These are phyloP conservation scores for Combretum micranthum DNA, from an alignment of 345 rosid genomes.

Conservation along the genomic window DNA sequence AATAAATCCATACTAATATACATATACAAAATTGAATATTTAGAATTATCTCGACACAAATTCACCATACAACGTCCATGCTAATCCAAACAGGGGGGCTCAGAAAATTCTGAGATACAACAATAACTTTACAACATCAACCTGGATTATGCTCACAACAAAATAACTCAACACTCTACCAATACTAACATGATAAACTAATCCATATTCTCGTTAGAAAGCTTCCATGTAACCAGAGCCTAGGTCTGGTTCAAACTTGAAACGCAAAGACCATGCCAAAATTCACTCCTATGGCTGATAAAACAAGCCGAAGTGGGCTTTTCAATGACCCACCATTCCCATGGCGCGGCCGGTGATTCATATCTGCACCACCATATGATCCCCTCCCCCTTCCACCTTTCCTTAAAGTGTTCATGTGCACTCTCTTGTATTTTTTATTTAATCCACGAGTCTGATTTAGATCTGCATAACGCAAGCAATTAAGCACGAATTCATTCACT, in stretches of 20 bases:
- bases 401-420: background rate
- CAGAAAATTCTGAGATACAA: no score
- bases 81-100: no score
- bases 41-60: no score
- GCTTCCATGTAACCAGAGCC: conserved; percentile 6
- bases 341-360: conserved; percentile 10
- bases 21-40: no score
- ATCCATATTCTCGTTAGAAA: no score
- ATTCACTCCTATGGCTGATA: background rate
- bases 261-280: conserved; percentile 6
- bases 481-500: no score
- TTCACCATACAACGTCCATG: no score
- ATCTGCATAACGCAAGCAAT: conserved; percentile 15
- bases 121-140: no score
- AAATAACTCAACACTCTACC: no score
- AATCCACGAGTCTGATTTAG: background rate
- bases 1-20: no score
- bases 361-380: conserved; percentile 21
- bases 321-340: conserved; percentile 11
- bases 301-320: conserved; percentile 8
- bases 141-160: no score
- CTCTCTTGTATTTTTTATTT: conserved; percentile 1
- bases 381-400: conserved; percentile 26
- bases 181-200: no score
- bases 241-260: background rate